A percentile compares a stretch with the other conserved stretches of the same genome.
phyloP scores from a whole-genome alignment of 2,329 filamentous ascomycete genomes.

The Torrubiellomyces zombiae region DNA sequence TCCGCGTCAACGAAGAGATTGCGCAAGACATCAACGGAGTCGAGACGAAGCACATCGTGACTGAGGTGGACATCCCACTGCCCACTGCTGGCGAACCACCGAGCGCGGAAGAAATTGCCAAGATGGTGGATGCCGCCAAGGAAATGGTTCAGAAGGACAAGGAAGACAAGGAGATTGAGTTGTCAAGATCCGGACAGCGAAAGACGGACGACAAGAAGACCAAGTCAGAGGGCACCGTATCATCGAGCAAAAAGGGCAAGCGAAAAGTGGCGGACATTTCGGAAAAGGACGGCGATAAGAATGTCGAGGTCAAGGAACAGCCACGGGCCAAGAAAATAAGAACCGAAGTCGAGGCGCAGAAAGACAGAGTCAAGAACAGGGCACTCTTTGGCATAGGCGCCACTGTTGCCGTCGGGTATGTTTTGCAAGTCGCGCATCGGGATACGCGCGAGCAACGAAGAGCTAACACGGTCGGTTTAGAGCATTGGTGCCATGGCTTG shows the following conservation, averaged over 20 bases:
- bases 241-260: conserved; percentile 40
- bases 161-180: conserved; percentile 25
- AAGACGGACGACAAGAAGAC: conserved; percentile 19
- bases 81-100: conserved; percentile 44
- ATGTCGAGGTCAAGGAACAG: conserved; percentile 16
- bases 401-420: conserved; percentile 81
- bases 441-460: neutral
- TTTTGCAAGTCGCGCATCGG: conserved; percentile 17
- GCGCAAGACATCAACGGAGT: conserved; percentile 36
- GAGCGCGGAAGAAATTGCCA: conserved; percentile 58
- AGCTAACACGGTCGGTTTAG: conserved; percentile 11
- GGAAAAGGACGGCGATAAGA: conserved; percentile 19
- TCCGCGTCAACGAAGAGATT: conserved; percentile 52
- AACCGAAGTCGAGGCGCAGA: conserved; percentile 66
- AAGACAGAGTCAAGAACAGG: conserved; percentile 72
- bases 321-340: conserved; percentile 58
- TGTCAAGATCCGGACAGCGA: no score
- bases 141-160: conserved; percentile 65
- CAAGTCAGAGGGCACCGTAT: conserved; percentile 18
- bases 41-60: conserved; percentile 54
- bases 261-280: conserved; percentile 60
- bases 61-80: conserved; percentile 59
- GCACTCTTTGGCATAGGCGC: conserved; percentile 75
- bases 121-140: conserved; percentile 75
- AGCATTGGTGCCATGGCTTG: conserved; percentile 33